phyloP scores from a whole-genome alignment of 345 rosid genomes.

The Eucalyptus curtisii region DNA sequence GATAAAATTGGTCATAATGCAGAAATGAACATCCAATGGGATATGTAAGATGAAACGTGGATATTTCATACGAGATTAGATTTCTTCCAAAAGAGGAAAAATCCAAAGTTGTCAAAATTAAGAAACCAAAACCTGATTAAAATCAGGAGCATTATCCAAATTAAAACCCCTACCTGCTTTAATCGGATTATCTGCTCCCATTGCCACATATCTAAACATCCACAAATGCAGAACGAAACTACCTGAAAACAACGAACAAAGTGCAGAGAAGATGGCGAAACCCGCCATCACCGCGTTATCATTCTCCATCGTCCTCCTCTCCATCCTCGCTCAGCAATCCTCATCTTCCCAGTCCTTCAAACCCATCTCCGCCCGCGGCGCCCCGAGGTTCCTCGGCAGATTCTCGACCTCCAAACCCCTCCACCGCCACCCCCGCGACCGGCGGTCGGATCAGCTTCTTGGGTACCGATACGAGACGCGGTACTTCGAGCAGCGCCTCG shows the following conservation, averaged over 20 bases:
- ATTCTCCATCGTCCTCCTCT: neutral
- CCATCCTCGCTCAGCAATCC: neutral
- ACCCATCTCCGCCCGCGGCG: neutral
- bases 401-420: neutral
- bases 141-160: neutral
- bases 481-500: conserved; percentile 51
- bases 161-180: neutral
- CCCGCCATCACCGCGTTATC: neutral
- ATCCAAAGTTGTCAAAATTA: neutral
- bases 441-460: neutral
- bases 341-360: conserved; percentile 1
- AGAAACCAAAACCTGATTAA: neutral
- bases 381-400: conserved; percentile 28
- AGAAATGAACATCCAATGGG: neutral
- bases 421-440: neutral
- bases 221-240: neutral
- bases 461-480: conserved; percentile 40
- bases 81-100: neutral
- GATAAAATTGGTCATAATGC: rapidly evolving
- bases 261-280: conserved; percentile 15
- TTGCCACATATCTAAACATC: neutral
- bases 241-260: neutral
- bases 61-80: neutral
- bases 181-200: neutral
- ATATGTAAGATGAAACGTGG: too few species aligned